phyloP scores from a whole-genome alignment of 1,284 basidiomycete genomes.

The Papiliotrema fonsecae region DNA sequence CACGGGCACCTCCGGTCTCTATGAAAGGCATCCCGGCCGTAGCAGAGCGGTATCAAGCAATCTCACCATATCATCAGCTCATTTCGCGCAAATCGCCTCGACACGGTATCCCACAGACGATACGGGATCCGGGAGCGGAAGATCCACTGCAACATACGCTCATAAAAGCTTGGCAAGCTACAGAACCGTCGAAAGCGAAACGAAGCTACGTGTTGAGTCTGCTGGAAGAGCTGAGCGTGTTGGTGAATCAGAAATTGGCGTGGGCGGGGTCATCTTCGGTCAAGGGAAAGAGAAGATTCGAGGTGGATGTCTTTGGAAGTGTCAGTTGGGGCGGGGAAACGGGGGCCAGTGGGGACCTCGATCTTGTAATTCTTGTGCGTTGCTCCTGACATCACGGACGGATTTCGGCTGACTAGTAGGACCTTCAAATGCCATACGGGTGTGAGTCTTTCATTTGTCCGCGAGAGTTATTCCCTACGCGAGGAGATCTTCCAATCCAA shows the following conservation, averaged over 20 bases:
- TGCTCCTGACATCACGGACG: background rate
- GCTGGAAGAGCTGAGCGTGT: constrained; percentile 13
- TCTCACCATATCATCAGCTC: constrained; percentile 21
- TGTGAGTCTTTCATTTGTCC: constrained; percentile 20
- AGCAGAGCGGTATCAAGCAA: background rate
- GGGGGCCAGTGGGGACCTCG: constrained; percentile 37
- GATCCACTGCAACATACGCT: constrained; percentile 18
- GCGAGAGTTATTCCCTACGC: background rate
- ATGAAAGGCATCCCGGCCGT: background rate
- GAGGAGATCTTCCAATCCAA: too few species aligned
- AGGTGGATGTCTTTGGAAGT: constrained; percentile 48
- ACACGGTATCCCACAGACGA: constrained; percentile 7
- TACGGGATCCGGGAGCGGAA: constrained; percentile 3
- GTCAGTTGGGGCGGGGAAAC: constrained; percentile 46
- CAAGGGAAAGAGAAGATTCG: constrained; percentile 17
- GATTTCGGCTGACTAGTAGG: constrained; percentile 20
- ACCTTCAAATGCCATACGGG: constrained; percentile 29
- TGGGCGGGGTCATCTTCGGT: background rate
- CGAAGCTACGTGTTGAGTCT: constrained; percentile 10
- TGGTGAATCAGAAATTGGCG: constrained; percentile 2
- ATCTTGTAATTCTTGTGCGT: constrained; percentile 40
- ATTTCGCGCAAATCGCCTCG: constrained; percentile 15
- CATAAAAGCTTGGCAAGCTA: constrained; percentile 20
- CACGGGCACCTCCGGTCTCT: too few species aligned
- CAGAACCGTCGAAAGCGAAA: constrained; percentile 17